phyloP scores from a whole-genome alignment of 371 early-diverging fungal genomes.

The Smittium culicis region DNA sequence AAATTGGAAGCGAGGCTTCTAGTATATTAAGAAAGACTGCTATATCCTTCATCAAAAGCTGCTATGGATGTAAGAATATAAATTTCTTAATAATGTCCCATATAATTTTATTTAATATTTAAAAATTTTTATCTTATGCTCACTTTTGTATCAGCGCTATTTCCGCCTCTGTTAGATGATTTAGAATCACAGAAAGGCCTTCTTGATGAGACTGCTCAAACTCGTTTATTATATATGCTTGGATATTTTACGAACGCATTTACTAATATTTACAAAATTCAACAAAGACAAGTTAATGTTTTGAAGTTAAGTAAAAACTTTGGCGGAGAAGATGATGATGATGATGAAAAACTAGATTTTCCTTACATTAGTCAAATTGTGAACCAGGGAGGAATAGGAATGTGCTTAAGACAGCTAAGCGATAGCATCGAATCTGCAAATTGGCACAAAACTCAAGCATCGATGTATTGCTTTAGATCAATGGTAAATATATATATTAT shows the following conservation, averaged over 20 bases:
- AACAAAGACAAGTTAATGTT: conserved; percentile 1
- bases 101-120: neutral
- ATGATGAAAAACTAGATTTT: conserved; percentile 3
- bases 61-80: conserved; percentile 7
- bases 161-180: conserved; percentile 9
- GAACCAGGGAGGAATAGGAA: conserved; percentile 9
- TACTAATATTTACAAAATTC: neutral
- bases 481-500: no score
- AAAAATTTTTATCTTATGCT: neutral
- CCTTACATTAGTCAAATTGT: conserved; percentile 1
- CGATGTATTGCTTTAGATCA: conserved; percentile 12
- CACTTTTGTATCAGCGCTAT: conserved; percentile 7
- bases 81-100: neutral
- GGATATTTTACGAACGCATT: conserved; percentile 11
- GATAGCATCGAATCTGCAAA: conserved; percentile 5
- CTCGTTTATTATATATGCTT: neutral
- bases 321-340: neutral
- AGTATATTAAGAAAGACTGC: conserved; percentile 5
- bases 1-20: conserved; percentile 5
- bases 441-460: neutral
- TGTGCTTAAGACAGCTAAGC: conserved; percentile 10
- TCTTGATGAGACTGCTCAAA: neutral
- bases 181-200: conserved; percentile 4
- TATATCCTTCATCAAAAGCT: conserved; percentile 8
- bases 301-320: neutral